Conservation (phyloP, 2,329 filamentous ascomycete species). For the Penicillium sp. region DNA sequence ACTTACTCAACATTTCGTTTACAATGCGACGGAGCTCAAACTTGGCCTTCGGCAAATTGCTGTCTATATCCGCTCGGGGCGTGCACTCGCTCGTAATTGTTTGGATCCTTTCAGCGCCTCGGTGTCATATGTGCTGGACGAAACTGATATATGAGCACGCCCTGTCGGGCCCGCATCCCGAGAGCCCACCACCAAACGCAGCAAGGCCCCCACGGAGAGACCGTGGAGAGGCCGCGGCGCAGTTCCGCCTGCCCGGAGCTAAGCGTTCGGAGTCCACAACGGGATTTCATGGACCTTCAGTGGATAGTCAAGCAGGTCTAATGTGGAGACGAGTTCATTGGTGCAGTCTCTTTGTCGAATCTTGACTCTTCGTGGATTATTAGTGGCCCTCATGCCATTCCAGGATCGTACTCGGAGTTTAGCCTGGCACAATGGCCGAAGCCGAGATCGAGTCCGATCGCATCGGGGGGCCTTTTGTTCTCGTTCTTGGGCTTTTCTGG, state of each 20-base stretch:
- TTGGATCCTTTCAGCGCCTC: background rate
- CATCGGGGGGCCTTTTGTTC: background rate
- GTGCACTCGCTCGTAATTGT: background rate
- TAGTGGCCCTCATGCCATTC: background rate
- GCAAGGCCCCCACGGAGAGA: too few species aligned
- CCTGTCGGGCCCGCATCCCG: background rate
- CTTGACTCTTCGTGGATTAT: background rate
- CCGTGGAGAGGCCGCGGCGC: background rate
- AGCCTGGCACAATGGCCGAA: constrained; percentile 9
- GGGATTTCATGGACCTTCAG: too few species aligned
- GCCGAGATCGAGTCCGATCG: background rate
- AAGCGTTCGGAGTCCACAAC: constrained; percentile 2
- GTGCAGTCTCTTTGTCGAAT: background rate
- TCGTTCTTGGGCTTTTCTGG: background rate
- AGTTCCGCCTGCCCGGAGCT: background rate
- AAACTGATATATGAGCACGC: background rate
- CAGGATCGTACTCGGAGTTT: constrained; percentile 8
- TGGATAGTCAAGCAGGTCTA: background rate
- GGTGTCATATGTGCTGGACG: background rate
- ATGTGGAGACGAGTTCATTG: background rate
- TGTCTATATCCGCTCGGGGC: background rate
- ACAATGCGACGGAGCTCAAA: background rate
- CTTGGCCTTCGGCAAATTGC: background rate
- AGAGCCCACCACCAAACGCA: background rate
- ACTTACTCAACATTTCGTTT: too few species aligned